Conservation (phyloP, 1,284 basidiomycete species). For the Ceratobasidium sp. region DNA sequence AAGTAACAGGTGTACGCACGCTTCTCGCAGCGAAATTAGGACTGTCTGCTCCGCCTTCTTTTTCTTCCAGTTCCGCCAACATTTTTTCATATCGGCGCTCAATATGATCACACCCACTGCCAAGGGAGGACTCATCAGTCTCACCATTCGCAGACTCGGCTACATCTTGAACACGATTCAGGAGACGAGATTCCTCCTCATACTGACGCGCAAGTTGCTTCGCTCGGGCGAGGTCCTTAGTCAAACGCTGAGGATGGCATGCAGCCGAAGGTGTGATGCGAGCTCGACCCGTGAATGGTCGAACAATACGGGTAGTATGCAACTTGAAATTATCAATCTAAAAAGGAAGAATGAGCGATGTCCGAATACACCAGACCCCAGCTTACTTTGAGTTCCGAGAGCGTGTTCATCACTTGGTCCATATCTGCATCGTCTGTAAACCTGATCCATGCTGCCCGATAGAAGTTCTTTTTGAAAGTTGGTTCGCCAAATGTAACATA, state of each 20-base stretch:
- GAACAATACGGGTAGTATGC: conserved; percentile 86
- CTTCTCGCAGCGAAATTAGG: conserved; percentile 77
- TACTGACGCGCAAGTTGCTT: conserved; percentile 77
- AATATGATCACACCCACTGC: conserved; percentile 58
- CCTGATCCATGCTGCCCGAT: conserved; percentile 92
- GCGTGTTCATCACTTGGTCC: conserved; percentile 73
- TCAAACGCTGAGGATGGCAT: conserved; percentile 81
- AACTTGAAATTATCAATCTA: conserved; percentile 95
- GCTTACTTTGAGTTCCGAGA: conserved; percentile 86
- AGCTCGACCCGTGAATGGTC: conserved; percentile 81
- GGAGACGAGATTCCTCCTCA: conserved; percentile 70
- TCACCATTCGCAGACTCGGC: conserved; percentile 57
- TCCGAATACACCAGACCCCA: conserved; percentile 1
- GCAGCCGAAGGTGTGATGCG: conserved; percentile 86
- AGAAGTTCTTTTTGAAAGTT: conserved; percentile 88
- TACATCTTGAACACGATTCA: conserved; percentile 49
- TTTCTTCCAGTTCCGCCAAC: conserved; percentile 74
- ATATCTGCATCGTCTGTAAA: conserved; percentile 89
- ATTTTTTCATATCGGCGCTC: conserved; percentile 82
- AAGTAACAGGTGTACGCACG: conserved; percentile 61
- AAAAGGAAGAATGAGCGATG: conserved; percentile 42
- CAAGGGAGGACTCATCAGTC: conserved; percentile 58
- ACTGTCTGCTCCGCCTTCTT: conserved; percentile 69
- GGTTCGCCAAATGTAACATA: conserved; percentile 93
- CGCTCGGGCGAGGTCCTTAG: conserved; percentile 81